These are phyloP conservation scores for Aspergillus cristatus DNA, from an alignment of 495 filamentous ascomycete genomes.

Conservation along the genomic window DNA sequence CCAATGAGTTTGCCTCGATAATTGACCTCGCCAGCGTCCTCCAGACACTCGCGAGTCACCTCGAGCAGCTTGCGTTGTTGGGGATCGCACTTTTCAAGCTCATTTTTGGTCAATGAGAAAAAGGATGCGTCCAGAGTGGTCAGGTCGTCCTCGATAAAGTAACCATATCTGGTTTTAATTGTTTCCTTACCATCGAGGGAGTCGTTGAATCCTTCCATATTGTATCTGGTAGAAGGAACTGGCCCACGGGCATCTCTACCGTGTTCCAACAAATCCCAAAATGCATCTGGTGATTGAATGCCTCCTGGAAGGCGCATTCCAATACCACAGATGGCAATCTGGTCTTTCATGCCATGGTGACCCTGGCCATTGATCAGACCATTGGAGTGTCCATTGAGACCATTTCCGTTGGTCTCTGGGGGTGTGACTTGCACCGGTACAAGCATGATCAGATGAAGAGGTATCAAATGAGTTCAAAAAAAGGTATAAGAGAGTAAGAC, in stretches of 20 bases:
- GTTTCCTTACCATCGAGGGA: constrained; percentile 4
- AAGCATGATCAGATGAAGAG: no score
- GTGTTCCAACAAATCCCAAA: constrained; percentile 30
- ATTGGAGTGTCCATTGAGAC: no score
- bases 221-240: constrained; percentile 26
- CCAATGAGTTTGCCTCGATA: constrained; percentile 21
- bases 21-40: constrained; percentile 6
- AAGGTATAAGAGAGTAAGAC: no score
- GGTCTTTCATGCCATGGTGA: no score
- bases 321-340: constrained; percentile 38
- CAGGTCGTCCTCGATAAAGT: constrained; percentile 38
- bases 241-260: constrained; percentile 20
- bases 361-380: neutral
- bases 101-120: constrained; percentile 1
- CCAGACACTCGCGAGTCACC: constrained; percentile 16
- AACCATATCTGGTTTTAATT: constrained; percentile 30
- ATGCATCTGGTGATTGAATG: constrained; percentile 14
- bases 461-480: no score
- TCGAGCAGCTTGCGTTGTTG: constrained; percentile 22
- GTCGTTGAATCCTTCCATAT: constrained; percentile 19
- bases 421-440: no score
- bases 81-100: constrained; percentile 8
- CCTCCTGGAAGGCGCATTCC: constrained; percentile 32
- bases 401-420: no score
- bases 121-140: constrained; percentile 18